Evolutionary conservation across 495 filamentous ascomycete genomes (phyloP), one percentile per base, ranked within the genome.

Genomic region (Penicillium cosmopolitanum): DNA sequence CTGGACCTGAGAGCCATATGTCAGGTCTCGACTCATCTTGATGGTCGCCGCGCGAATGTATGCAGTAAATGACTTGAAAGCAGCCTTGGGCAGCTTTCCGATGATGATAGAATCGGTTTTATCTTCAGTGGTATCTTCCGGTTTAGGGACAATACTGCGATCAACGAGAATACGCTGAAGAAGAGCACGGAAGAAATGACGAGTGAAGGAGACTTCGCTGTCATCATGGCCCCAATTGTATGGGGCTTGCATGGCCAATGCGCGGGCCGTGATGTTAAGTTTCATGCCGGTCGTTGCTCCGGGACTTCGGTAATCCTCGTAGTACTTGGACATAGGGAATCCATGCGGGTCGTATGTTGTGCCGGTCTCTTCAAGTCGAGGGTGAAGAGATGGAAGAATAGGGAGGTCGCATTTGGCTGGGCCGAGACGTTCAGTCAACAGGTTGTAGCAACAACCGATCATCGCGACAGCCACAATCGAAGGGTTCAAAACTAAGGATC

Each of bases 361-460:
- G 5, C 88, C 85, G 10, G 85, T 85, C 38, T 76, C 55, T 2
- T 73, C 70, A 11, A 90, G 77, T 16, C 87, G 84, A 6, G 82
- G 79, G 60, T 87, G 83, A 42, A 76, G 67, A 13, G 75, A 68
- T 16, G 88, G 87, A 5, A 91, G 80, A 46, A 82, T 85, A 18
- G 90, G 89, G 6, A 87, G 80, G 66, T 97, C 96, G 73, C 87
- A 94, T 0, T 92, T 91, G 16, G 93, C 89, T 33, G 91, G 91
- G 2, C 91, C 89, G 19, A 96, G 83, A 52, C 92, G 86, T 68
- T 97, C 95, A 3, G 93, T 97, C 55, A 97, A 72, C 18, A 97
- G 87, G 59, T 98, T 98, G 80, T 98, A 97, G 78, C 95, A 98
- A 77, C 95, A 98, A 36, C 95, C 95, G 43, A 98, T 90, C 69